Percentiles rank a stretch among this genome's conserved stretches.
Evolutionary conservation across 176 grass and related monocot genomes (phyloP).

Genomic region (Oryza meridionalis): DNA sequence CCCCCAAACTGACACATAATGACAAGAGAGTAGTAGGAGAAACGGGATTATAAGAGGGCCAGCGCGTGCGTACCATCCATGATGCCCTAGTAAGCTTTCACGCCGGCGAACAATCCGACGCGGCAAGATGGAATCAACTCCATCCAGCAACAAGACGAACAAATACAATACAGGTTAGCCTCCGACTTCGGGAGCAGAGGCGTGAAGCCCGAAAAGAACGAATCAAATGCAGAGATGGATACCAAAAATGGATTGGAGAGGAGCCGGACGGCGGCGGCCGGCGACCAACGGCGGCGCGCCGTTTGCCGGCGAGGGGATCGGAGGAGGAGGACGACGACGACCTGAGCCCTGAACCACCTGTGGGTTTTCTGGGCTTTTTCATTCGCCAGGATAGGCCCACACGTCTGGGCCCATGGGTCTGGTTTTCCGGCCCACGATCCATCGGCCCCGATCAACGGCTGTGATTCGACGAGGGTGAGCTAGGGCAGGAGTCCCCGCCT

Average conservation of each 20-base stretch:
- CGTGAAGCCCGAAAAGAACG: not conserved
- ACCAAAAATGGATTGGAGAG: not conserved
- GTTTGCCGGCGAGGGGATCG: not conserved
- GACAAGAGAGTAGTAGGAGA: not conserved
- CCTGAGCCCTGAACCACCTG: not conserved
- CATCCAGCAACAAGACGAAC: conserved; percentile 29
- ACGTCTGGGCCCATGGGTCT: not conserved
- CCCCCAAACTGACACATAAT: not conserved
- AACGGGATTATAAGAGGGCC: not conserved
- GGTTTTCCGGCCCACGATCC: not conserved
- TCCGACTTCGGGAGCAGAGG: not conserved
- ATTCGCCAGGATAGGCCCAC: not conserved
- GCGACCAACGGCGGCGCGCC: not conserved
- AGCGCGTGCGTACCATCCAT: conserved; percentile 46
- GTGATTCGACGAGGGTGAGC: not conserved
- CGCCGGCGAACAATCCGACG: conserved; percentile 1
- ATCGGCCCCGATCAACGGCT: conserved; percentile 26
- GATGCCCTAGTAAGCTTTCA: conserved; percentile 24
- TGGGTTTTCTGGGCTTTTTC: not conserved
- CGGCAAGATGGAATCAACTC: not conserved
- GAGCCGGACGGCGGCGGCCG: not conserved
- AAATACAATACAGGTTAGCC: not conserved
- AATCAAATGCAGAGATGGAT: not conserved
- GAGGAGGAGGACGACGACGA: not conserved
- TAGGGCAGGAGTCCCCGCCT: not conserved